A percentile compares a stretch with the other conserved stretches of the same genome.
phyloP scores from a whole-genome alignment of 768 basidiomycete genomes.

The Scleroderma citrinum region DNA sequence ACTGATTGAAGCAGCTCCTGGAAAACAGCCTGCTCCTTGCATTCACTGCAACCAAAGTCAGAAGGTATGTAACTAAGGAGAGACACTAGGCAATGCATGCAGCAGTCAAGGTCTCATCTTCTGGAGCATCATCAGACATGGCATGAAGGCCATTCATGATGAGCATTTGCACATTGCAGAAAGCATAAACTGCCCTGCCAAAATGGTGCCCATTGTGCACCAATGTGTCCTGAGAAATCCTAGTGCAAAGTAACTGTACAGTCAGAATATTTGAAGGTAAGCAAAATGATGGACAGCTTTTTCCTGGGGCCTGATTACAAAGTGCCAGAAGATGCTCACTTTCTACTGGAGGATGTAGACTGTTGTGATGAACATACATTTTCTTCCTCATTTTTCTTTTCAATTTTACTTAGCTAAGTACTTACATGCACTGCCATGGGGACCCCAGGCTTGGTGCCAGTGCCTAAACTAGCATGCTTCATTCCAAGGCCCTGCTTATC shows the following conservation, averaged over 20 bases:
- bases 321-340: neutral
- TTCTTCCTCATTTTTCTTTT: too few species aligned
- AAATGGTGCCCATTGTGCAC: conserved; percentile 20
- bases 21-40: conserved; percentile 3
- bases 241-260: neutral
- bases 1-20: conserved; percentile 7
- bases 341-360: too few species aligned
- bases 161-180: conserved; percentile 16
- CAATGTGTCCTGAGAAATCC: conserved; percentile 9
- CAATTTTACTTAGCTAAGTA: too few species aligned
- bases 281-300: neutral
- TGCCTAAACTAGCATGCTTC: too few species aligned
- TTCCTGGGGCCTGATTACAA: neutral
- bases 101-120: neutral
- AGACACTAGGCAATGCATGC: neutral
- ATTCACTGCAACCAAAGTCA: neutral
- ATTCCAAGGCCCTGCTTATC: too few species aligned
- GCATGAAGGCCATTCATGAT: conserved; percentile 7
- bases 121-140: neutral
- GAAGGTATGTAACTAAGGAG: neutral
- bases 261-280: neutral
- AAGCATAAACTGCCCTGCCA: conserved; percentile 11
- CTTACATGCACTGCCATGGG: too few species aligned
- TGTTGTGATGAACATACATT: too few species aligned
- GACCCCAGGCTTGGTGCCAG: too few species aligned